Conservation (phyloP, 192 early-diverging fungal genomes). For the Coemansia asiatica region DNA sequence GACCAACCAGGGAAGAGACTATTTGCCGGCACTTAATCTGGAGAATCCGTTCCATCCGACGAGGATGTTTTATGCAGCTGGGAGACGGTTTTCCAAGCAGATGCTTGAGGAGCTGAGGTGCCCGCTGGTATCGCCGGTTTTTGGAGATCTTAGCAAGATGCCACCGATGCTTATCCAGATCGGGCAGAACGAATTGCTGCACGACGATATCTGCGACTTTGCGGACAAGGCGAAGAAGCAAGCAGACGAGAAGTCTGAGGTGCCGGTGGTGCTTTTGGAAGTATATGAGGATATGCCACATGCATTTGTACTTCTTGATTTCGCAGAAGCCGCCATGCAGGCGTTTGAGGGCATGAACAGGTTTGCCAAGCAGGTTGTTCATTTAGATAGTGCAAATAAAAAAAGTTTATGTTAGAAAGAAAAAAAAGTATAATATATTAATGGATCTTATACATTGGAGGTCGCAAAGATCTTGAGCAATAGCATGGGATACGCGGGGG, state of each 20-base stretch:
- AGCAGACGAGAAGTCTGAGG: neutral
- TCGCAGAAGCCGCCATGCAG: conserved; percentile 26
- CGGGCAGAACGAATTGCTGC: conserved; percentile 45
- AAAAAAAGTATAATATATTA: no score
- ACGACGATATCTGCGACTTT: conserved; percentile 40
- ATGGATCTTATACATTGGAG: conserved; percentile 10
- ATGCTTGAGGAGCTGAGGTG: conserved; percentile 39
- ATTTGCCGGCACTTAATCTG: conserved; percentile 25
- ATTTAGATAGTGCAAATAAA: neutral
- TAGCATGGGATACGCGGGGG: conserved; percentile 51
- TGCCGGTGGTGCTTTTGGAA: conserved; percentile 10
- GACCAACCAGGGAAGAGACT: conserved; percentile 27
- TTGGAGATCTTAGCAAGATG: conserved; percentile 28
- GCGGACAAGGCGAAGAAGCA: conserved; percentile 19
- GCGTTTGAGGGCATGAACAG: conserved; percentile 34
- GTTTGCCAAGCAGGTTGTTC: conserved; percentile 7
- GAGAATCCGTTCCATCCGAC: conserved; percentile 46
- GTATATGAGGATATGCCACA: conserved; percentile 46
- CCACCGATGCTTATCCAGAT: conserved; percentile 50
- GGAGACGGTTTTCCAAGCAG: conserved; percentile 15
- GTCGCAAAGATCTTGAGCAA: conserved; percentile 49
- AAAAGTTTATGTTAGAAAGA: neutral
- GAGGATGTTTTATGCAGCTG: conserved; percentile 44
- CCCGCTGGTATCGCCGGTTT: conserved; percentile 45
- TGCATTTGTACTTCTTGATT: conserved; percentile 43